These are phyloP conservation scores for Aspergillus sojae DNA, from an alignment of 2,329 filamentous ascomycete genomes.

Conservation along the genomic window DNA sequence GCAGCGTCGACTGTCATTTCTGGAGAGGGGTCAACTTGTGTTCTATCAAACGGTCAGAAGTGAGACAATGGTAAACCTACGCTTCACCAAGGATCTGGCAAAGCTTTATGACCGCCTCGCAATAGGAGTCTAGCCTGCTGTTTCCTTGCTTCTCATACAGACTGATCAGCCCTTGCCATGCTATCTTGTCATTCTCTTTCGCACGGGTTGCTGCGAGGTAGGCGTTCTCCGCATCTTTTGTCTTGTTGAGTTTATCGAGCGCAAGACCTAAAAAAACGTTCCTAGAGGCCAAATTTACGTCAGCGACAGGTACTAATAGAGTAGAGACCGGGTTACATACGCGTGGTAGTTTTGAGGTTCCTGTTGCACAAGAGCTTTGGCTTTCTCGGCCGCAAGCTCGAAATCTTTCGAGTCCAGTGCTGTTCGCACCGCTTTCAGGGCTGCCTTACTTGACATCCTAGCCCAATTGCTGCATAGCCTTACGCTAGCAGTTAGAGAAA, in stretches of 20 bases:
- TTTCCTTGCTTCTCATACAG: conserved; percentile 78
- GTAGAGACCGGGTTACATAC: conserved; percentile 48
- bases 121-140: conserved; percentile 72
- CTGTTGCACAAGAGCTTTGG: conserved; percentile 67
- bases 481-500: conserved; percentile 1
- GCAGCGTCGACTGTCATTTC: conserved; percentile 61
- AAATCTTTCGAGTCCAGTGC: conserved; percentile 78
- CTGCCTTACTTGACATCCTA: conserved; percentile 62
- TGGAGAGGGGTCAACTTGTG: conserved; percentile 29
- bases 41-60: background rate
- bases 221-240: conserved; percentile 72
- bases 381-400: conserved; percentile 71
- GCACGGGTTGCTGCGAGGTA: conserved; percentile 73
- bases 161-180: conserved; percentile 87
- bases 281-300: conserved; percentile 44
- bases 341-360: conserved; percentile 83
- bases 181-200: conserved; percentile 76
- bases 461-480: conserved; percentile 21
- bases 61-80: conserved; percentile 43
- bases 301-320: conserved; percentile 8
- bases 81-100: conserved; percentile 72
- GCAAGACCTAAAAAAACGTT: conserved; percentile 87
- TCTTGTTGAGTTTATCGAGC: conserved; percentile 72
- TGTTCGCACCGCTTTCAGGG: conserved; percentile 78
- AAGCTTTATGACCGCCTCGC: conserved; percentile 70